Percentiles rank a stretch among this genome's conserved stretches.
phyloP scores from a whole-genome alignment of 73 alveolate genomes.

The Symbiodinium pilosum region DNA sequence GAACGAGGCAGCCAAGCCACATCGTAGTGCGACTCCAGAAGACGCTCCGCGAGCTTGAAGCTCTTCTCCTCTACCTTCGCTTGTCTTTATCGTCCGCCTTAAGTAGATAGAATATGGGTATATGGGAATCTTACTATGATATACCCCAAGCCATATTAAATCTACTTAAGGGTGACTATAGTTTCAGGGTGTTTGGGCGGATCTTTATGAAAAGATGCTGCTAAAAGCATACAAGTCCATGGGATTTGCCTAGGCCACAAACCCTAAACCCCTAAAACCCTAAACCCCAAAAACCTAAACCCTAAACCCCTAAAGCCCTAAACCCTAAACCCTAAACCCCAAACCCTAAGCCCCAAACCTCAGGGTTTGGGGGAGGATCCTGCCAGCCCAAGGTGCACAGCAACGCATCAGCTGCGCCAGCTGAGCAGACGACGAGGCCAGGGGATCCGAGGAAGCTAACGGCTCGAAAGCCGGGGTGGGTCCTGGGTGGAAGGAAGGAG shows the following conservation, averaged over 20 bases:
- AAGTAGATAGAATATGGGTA: not conserved
- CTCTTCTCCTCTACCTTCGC: not conserved
- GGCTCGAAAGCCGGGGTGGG: not conserved
- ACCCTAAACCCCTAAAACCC: not conserved
- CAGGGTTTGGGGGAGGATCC: not conserved
- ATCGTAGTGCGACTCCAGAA: slow-evolving; percentile 6
- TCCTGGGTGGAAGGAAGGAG: not conserved
- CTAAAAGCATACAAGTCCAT: too few species aligned
- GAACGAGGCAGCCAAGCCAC: not conserved
- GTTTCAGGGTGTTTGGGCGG: too few species aligned
- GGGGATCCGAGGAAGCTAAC: not conserved
- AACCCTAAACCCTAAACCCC: not conserved
- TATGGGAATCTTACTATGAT: not conserved
- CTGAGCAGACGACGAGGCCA: not conserved
- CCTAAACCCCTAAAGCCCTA: not conserved
- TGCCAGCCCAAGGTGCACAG: not conserved
- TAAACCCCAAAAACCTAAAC: not conserved
- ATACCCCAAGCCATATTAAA: too few species aligned
- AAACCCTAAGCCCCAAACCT: not conserved
- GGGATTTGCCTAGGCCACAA: too few species aligned
- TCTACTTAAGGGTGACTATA: too few species aligned
- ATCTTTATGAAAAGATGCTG: too few species aligned
- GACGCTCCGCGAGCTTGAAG: not conserved
- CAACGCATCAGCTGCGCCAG: not conserved
- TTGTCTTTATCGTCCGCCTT: not conserved